Conservation (phyloP, 768 basidiomycete species). For the Mycena venus region DNA sequence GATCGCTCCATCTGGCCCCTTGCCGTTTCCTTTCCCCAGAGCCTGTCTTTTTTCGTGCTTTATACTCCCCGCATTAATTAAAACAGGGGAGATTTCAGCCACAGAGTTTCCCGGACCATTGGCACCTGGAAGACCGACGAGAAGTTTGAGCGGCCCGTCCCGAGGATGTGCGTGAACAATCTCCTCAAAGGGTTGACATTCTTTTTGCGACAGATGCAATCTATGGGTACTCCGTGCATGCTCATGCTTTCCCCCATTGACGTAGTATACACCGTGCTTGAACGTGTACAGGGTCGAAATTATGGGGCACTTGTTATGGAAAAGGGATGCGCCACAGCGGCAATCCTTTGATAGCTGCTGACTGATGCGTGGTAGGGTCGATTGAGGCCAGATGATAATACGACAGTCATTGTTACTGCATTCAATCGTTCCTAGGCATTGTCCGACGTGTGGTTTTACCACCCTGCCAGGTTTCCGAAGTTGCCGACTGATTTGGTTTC, state of each 20-base stretch:
- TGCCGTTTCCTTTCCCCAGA: not conserved
- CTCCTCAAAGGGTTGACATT: not conserved
- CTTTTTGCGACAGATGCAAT: not conserved
- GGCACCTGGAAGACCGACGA: not conserved
- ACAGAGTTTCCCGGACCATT: not conserved
- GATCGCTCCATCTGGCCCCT: not conserved
- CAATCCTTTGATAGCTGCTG: not conserved
- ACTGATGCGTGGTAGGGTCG: not conserved
- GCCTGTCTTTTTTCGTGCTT: not conserved
- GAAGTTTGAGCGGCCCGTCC: not conserved
- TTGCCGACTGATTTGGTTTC: not conserved
- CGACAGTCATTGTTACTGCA: not conserved
- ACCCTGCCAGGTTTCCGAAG: not conserved
- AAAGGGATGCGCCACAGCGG: not conserved
- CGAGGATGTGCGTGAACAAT: not conserved
- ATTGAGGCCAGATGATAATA: not conserved
- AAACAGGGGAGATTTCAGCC: not conserved
- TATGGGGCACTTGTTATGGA: not conserved
- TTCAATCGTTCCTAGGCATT: not conserved
- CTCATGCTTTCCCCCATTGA: not conserved
- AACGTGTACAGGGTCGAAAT: not conserved
- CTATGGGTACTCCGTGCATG: not conserved
- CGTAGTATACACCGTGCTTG: not conserved
- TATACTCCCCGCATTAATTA: not conserved
- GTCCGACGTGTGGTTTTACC: not conserved